phyloP scores from a whole-genome alignment of 1,284 basidiomycete genomes.

The Phylloporus sp. region DNA sequence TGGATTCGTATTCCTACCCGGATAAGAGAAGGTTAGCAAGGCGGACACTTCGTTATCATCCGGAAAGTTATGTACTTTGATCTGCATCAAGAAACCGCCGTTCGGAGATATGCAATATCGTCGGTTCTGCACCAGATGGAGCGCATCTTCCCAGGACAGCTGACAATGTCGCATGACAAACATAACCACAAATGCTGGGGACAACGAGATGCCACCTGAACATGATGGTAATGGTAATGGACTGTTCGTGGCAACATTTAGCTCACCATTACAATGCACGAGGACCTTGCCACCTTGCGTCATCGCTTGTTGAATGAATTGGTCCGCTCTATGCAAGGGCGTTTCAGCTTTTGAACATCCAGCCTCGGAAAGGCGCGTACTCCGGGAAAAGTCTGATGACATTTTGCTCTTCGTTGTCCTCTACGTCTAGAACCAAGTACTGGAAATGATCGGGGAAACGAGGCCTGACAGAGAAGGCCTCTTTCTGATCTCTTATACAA shows the following conservation, averaged over 20 bases:
- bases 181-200: constrained; percentile 90
- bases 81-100: constrained; percentile 85
- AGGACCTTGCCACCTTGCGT: constrained; percentile 76
- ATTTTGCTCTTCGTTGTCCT: constrained; percentile 92
- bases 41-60: not conserved
- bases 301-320: constrained; percentile 83
- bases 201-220: constrained; percentile 85
- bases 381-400: constrained; percentile 83
- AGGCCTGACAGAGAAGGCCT: constrained; percentile 87
- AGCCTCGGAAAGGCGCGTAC: constrained; percentile 51
- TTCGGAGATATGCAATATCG: constrained; percentile 92
- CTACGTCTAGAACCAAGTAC: constrained; percentile 86
- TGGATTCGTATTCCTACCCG: constrained; percentile 85
- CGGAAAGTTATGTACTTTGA: constrained; percentile 65
- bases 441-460: constrained; percentile 83
- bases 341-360: constrained; percentile 2
- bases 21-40: constrained; percentile 11
- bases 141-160: constrained; percentile 83
- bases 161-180: constrained; percentile 88
- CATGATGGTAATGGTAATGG: not conserved
- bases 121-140: constrained; percentile 87
- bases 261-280: constrained; percentile 89
- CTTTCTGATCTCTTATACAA: constrained; percentile 87
- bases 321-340: constrained; percentile 63
- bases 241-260: not conserved